Evolutionary conservation across 495 filamentous ascomycete genomes (phyloP).

Genomic region (Chaetomium cochliodes): DNA sequence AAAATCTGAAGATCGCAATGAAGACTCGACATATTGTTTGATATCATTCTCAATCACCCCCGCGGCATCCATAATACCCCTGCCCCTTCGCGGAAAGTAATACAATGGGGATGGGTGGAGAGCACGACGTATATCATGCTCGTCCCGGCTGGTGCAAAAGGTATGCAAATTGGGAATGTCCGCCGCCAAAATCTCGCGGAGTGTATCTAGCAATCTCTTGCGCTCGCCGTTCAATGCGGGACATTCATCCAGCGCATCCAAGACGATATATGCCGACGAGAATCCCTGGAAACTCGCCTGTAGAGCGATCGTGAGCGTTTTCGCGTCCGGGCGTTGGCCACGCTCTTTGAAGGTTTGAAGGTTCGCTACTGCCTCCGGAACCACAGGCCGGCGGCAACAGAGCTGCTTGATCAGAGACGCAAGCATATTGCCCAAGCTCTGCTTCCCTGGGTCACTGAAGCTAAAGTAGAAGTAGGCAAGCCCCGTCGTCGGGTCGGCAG

Average conservation of each 20-base stretch:
- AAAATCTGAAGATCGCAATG: not conserved
- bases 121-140: not conserved
- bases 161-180: not conserved
- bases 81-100: not conserved
- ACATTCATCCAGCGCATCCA: slow-evolving; percentile 3
- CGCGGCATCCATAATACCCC: not conserved
- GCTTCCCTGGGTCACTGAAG: slow-evolving; percentile 3
- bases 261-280: not conserved
- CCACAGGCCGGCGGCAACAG: not conserved
- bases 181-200: not conserved
- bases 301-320: not conserved
- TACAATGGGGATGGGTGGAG: not conserved
- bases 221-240: not conserved
- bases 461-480: slow-evolving; percentile 7
- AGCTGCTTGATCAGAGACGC: not conserved
- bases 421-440: not conserved
- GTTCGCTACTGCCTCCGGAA: not conserved
- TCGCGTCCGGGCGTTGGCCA: not conserved
- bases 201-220: not conserved
- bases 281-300: not conserved
- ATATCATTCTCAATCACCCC: not conserved
- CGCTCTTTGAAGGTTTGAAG: not conserved
- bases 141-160: not conserved
- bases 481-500: not conserved
- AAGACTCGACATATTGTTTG: not conserved